Evolutionary conservation across 768 basidiomycete genomes (phyloP).

Genomic region (Cystobasidiopsis lactophilus): DNA sequence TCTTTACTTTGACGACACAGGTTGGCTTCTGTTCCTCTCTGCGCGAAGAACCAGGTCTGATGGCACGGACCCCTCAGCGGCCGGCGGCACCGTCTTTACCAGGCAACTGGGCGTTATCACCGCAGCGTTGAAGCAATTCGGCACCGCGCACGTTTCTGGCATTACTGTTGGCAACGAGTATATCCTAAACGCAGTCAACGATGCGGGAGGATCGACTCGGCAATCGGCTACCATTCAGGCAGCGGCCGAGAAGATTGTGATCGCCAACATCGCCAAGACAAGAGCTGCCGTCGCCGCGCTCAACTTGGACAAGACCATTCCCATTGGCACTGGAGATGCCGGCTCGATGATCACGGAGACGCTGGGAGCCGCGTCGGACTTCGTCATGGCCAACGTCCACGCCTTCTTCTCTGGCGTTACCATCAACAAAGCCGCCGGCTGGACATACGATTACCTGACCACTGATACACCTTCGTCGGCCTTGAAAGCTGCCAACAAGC

Average conservation of each 20-base stretch:
- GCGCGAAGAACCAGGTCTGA: too few relatives aligned
- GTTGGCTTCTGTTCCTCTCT: too few relatives aligned
- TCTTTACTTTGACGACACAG: conserved; percentile 70
- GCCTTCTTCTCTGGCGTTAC: conserved; percentile 31
- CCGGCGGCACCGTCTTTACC: conserved; percentile 35
- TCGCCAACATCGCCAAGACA: conserved; percentile 20
- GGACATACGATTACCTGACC: conserved; percentile 64
- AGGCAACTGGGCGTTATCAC: conserved; percentile 42
- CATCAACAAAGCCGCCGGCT: conserved; percentile 44
- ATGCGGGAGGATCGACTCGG: neutral
- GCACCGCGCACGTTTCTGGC: conserved; percentile 50
- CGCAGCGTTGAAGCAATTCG: conserved; percentile 50
- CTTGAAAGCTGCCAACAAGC: conserved; percentile 35
- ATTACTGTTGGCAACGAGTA: conserved; percentile 73
- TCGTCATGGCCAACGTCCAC: conserved; percentile 39
- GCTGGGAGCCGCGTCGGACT: conserved; percentile 48
- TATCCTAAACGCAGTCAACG: conserved; percentile 8
- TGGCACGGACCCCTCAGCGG: too few relatives aligned
- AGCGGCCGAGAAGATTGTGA: conserved; percentile 11
- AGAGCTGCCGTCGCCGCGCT: conserved; percentile 20
- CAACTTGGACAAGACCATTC: conserved; percentile 23
- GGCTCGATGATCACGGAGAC: conserved; percentile 22
- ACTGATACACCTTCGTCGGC: conserved; percentile 21
- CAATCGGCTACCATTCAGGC: neutral
- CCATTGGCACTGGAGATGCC: conserved; percentile 28